A percentile compares a stretch with the other conserved stretches of the same genome.
Conservation (phyloP, 805 yeast genomes). For the Candida maltosa region DNA sequence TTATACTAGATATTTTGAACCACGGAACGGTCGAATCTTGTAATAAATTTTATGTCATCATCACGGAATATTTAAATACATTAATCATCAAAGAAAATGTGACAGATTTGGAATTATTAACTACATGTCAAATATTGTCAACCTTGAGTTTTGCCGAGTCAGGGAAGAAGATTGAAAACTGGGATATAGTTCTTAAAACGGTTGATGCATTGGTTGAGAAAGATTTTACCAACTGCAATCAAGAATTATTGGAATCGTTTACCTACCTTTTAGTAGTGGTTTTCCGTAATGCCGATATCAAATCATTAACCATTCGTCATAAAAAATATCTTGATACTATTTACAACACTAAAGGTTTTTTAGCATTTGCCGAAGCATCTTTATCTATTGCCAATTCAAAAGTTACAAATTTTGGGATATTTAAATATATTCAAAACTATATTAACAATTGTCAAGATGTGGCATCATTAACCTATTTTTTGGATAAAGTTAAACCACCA, state of each 20-base stretch:
- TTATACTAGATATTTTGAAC: slow-evolving; percentile 48
- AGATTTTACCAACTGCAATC: slow-evolving; percentile 6
- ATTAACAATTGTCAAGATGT: slow-evolving; percentile 28
- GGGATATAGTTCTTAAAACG: slow-evolving; percentile 36
- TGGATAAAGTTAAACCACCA: slow-evolving; percentile 6
- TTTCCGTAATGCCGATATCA: slow-evolving; percentile 54
- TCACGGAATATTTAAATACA: slow-evolving; percentile 16
- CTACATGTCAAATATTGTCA: slow-evolving; percentile 8
- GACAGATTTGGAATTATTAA: slow-evolving; percentile 3
- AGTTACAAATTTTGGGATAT: slow-evolving; percentile 40
- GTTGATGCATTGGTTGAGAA: slow-evolving; percentile 19
- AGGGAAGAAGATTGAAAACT: slow-evolving; percentile 57
- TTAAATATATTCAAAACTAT: slow-evolving; percentile 45
- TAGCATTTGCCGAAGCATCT: slow-evolving; percentile 47
- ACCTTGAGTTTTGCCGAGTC: slow-evolving; percentile 61
- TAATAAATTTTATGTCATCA: slow-evolving; percentile 37
- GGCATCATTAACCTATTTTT: slow-evolving; percentile 27
- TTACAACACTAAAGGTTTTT: slow-evolving; percentile 33
- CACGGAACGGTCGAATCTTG: slow-evolving; percentile 53
- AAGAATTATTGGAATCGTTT: slow-evolving; percentile 23
- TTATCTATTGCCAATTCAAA: slow-evolving; percentile 42
- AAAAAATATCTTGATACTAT: slow-evolving; percentile 40
- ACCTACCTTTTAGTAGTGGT: slow-evolving; percentile 47
- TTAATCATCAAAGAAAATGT: slow-evolving; percentile 9
- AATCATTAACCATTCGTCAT: slow-evolving; percentile 46